Conservation (phyloP, 2,329 filamentous ascomycete genomes). For the Huntiella moniliformis region DNA sequence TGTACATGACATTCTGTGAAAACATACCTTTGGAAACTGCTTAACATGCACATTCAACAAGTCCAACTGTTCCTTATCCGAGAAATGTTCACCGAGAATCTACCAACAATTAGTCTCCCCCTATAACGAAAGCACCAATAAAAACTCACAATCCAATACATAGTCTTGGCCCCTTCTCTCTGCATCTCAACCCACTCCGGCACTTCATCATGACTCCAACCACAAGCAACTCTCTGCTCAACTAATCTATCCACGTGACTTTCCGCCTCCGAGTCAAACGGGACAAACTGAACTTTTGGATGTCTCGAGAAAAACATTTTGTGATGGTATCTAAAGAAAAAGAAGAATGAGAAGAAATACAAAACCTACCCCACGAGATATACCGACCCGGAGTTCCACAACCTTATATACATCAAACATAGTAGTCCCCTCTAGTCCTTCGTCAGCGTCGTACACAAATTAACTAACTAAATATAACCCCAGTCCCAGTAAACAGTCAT, state of each 20-base stretch:
- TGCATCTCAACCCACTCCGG: conserved; percentile 19
- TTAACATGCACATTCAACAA: background rate
- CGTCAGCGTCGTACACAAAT: too few species aligned
- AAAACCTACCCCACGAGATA: too few species aligned
- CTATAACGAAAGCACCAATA: background rate
- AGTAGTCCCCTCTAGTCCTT: too few species aligned
- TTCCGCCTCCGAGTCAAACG: conserved; percentile 24
- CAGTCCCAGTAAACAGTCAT: too few species aligned
- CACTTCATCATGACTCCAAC: conserved; percentile 24
- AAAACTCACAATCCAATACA: conserved; percentile 24
- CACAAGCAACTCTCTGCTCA: conserved; percentile 26
- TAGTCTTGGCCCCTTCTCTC: conserved; percentile 19
- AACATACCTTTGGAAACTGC: conserved; percentile 5
- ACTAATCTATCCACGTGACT: conserved; percentile 23
- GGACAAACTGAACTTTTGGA: conserved; percentile 20
- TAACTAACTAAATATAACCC: too few species aligned
- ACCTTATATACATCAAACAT: too few species aligned
- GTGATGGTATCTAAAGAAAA: too few species aligned
- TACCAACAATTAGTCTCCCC: background rate
- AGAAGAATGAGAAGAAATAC: too few species aligned
- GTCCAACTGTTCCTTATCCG: background rate
- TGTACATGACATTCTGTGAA: background rate
- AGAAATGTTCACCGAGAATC: background rate
- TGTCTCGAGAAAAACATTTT: too few species aligned
- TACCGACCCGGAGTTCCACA: too few species aligned